Evolutionary conservation across 192 early-diverging fungal species (phyloP), one percentile per base, ranked within the genome.

Genomic region (Linnemannia exigua): DNA sequence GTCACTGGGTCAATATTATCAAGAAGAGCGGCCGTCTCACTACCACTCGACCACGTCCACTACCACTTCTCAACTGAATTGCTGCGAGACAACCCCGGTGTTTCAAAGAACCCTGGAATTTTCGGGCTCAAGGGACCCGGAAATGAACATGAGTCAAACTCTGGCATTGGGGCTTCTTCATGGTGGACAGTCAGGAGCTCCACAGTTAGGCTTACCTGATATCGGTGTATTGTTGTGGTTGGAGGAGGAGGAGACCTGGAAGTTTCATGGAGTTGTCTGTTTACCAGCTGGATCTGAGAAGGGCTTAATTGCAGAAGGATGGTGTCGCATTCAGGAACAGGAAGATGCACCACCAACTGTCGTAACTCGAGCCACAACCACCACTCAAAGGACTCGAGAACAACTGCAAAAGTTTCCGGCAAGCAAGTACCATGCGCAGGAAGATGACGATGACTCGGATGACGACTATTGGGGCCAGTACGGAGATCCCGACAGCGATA

Each of bases 391-490:
- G 16, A 22, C 37, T 35, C 79, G 12, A 25, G 47, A 46, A 70
- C 17, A 44, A 25, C 20, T 31, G 5, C 33, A 68, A 19, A 67
- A 7, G 28, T 1, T 17, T 33, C 17, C 31, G 0, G 47, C 14
- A 20, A 17, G 25, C 9, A 38, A 38, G 19, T n/a, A 38, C 15
- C 35, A 36, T 5, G 25, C 9, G 3, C 5, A 41, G 22, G 47
- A 79, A 19, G 83, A 76, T 0, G 73, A 71, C 0, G 70, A 77
- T 4, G 84, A 86, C 33, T 71, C 73, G 5, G 84, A 86, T 20
- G 84, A 80, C 36, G 84, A 86, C 22, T 86, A 86, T 33, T 86
- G 84, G 84, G 78, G 75, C 14, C 84, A 86, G n/a, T 86, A 86
- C 50, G 79, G 75, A 33, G 78, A 86, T 5, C 20, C 61, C 4